phyloP scores from a whole-genome alignment of 1,284 basidiomycete species.

The Singerocomus inundabilis region DNA sequence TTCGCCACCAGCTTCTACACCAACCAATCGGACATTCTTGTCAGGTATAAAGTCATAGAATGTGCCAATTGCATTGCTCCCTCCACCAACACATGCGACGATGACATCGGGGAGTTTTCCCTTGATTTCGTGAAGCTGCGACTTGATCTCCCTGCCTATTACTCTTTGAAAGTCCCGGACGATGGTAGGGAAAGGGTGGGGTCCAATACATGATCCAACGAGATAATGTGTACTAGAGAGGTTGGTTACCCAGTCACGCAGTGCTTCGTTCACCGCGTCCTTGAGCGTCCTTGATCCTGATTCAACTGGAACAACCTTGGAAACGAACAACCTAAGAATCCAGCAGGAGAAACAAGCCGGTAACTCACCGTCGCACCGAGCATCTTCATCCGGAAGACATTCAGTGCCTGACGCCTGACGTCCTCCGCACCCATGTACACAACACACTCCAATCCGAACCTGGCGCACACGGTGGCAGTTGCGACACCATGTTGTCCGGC shows the following conservation, averaged over 20 bases:
- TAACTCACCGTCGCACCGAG: slow-evolving; percentile 79
- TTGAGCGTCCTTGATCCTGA: slow-evolving; percentile 96
- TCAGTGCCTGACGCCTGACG: slow-evolving; percentile 91
- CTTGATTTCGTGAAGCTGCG: slow-evolving; percentile 71
- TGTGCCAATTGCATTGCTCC: slow-evolving; percentile 95
- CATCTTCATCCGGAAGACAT: slow-evolving; percentile 99
- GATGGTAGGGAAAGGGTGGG: slow-evolving; percentile 98
- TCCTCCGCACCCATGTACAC: slow-evolving; percentile 99
- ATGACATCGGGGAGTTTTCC: slow-evolving; percentile 93
- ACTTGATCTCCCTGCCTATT: slow-evolving; percentile 94
- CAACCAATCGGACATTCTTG: slow-evolving; percentile 78
- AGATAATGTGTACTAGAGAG: slow-evolving; percentile 93
- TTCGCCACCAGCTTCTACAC: slow-evolving; percentile 96
- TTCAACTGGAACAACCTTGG: slow-evolving; percentile 88
- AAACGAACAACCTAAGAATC: not conserved
- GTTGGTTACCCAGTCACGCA: slow-evolving; percentile 99
- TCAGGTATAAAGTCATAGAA: slow-evolving; percentile 95
- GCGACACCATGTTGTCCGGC: slow-evolving; percentile 99
- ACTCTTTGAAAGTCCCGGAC: slow-evolving; percentile 98
- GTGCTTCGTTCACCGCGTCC: slow-evolving; percentile 96
- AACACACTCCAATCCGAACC: slow-evolving; percentile 93
- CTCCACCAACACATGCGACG: slow-evolving; percentile 97
- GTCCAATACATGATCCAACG: slow-evolving; percentile 96
- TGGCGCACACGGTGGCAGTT: slow-evolving; percentile 96
- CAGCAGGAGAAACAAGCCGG: not conserved